Conservation (phyloP, 441 rosid species). For the Capsella rubella region DNA sequence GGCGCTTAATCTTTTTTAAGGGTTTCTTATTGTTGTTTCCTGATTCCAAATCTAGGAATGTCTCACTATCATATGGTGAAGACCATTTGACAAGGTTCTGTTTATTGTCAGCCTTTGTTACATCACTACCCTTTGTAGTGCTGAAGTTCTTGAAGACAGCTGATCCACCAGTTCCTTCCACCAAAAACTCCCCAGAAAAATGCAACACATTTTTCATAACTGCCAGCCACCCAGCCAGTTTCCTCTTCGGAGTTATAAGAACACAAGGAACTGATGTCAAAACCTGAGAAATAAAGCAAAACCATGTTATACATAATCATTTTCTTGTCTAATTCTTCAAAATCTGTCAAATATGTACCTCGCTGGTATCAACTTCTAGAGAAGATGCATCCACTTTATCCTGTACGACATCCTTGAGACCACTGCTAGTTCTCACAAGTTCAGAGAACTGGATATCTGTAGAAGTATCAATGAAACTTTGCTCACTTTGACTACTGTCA, state of each 20-base stretch:
- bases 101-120: constrained; percentile 66
- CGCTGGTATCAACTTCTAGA: constrained; percentile 75
- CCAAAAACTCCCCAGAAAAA: constrained; percentile 93
- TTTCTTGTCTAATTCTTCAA: constrained; percentile 34
- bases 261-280: constrained; percentile 82
- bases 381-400: constrained; percentile 73
- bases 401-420: constrained; percentile 65
- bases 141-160: constrained; percentile 81
- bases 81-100: constrained; percentile 70
- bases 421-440: constrained; percentile 63
- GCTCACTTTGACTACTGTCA: constrained; percentile 61
- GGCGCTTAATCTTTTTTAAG: constrained; percentile 79
- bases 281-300: constrained; percentile 65
- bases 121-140: constrained; percentile 59
- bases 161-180: constrained; percentile 96
- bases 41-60: constrained; percentile 53
- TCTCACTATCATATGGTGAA: constrained; percentile 56
- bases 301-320: constrained; percentile 41
- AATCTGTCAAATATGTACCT: constrained; percentile 58
- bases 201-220: constrained; percentile 87
- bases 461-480: constrained; percentile 60
- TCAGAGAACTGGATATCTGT: constrained; percentile 59
- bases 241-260: constrained; percentile 94
- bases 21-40: constrained; percentile 61
- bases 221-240: constrained; percentile 90